These are phyloP conservation scores for Olyra latifolia DNA, from an alignment of 176 grass and related monocot genomes.

Conservation along the genomic window DNA sequence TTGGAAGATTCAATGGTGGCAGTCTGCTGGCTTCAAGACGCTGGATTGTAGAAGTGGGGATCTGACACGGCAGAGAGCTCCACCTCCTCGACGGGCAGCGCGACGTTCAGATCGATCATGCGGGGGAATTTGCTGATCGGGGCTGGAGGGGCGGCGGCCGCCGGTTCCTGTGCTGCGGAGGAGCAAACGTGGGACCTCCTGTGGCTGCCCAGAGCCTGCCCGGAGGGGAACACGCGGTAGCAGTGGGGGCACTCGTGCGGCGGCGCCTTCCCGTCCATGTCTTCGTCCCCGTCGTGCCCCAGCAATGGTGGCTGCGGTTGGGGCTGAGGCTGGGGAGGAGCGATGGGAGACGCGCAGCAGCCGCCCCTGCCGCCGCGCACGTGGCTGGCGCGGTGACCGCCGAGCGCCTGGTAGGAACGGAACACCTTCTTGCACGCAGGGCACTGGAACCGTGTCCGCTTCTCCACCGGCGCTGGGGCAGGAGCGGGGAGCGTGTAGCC, in stretches of 20 bases:
- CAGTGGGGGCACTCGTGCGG: slow-evolving; percentile 61
- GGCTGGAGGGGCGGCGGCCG: background rate
- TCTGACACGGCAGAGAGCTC: slow-evolving; percentile 61
- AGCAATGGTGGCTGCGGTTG: slow-evolving; percentile 31
- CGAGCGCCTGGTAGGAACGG: slow-evolving; percentile 76
- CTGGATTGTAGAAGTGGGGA: slow-evolving; percentile 39
- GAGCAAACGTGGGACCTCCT: slow-evolving; percentile 59
- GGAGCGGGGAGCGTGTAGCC: slow-evolving; percentile 5
- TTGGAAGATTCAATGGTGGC: background rate
- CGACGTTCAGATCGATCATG: slow-evolving; percentile 71
- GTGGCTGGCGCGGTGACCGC: slow-evolving; percentile 67
- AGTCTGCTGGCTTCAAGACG: slow-evolving; percentile 33
- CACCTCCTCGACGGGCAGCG: slow-evolving; percentile 51
- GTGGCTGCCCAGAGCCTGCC: slow-evolving; percentile 78
- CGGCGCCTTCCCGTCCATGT: slow-evolving; percentile 30
- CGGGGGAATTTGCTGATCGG: slow-evolving; percentile 20
- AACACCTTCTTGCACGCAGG: slow-evolving; percentile 66
- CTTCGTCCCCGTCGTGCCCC: slow-evolving; percentile 13
- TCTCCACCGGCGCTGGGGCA: slow-evolving; percentile 7
- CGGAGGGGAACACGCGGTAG: slow-evolving; percentile 63
- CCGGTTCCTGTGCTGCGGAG: slow-evolving; percentile 8
- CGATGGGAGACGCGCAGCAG: slow-evolving; percentile 35
- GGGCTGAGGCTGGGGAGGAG: background rate
- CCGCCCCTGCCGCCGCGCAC: slow-evolving; percentile 41
- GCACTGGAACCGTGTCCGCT: slow-evolving; percentile 56